A percentile compares a stretch with the other conserved stretches of the same genome.
Conservation (phyloP, 306 rosid species). For the Corylus heterophylla region DNA sequence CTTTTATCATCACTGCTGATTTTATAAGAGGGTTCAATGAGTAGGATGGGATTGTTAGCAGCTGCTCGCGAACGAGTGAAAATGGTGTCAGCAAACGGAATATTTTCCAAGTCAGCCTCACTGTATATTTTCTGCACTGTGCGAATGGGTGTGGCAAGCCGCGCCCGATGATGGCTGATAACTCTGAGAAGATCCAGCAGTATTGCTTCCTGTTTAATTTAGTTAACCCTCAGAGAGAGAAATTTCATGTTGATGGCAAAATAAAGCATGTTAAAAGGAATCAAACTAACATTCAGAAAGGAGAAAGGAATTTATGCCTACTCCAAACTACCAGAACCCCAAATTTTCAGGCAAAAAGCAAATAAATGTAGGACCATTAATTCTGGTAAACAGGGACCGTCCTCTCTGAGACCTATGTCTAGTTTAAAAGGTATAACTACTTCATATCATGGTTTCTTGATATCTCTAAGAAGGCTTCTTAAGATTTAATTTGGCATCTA, state of each 20-base stretch:
- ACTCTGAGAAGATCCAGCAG: conserved; percentile 96
- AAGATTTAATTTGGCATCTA: background rate
- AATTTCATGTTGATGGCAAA: conserved; percentile 19
- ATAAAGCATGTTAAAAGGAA: background rate
- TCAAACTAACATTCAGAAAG: background rate
- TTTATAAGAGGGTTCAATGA: conserved; percentile 78
- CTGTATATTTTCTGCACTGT: conserved; percentile 84
- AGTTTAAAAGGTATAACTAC: background rate
- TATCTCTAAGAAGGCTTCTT: background rate
- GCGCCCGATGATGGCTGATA: conserved; percentile 86
- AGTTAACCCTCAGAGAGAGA: conserved; percentile 25
- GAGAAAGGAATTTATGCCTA: background rate
- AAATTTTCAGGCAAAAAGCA: background rate
- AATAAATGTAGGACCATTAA: background rate
- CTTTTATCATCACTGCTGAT: conserved; percentile 74
- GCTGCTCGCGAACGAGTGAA: conserved; percentile 56
- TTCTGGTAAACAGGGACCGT: background rate
- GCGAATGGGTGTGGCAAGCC: conserved; percentile 97
- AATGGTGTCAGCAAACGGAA: conserved; percentile 72
- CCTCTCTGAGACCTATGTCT: background rate
- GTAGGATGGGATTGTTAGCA: conserved; percentile 58
- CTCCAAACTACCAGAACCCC: background rate
- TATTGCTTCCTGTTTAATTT: conserved; percentile 80
- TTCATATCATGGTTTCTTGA: background rate
- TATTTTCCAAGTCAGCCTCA: conserved; percentile 70